phyloP scores from a whole-genome alignment of 352 stramenopile genomes.

The Phytophthora gonapodyides region DNA sequence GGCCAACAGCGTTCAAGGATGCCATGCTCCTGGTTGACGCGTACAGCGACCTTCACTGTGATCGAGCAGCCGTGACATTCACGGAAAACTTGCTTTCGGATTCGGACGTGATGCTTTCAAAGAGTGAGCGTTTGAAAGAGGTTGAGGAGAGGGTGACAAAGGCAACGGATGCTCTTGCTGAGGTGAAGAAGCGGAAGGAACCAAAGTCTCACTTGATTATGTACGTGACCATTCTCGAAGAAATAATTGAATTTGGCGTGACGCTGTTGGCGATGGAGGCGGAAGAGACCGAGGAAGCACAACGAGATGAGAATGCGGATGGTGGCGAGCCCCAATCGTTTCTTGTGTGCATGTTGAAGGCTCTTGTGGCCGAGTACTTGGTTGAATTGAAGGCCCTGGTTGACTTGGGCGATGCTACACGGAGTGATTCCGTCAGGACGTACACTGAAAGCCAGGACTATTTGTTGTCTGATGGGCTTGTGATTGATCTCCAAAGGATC shows the following conservation, averaged over 20 bases:
- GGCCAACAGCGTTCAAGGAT: constrained; percentile 53
- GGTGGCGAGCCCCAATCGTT: constrained; percentile 25
- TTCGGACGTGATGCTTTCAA: not conserved
- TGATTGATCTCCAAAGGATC: constrained; percentile 52
- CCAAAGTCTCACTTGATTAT: constrained; percentile 31
- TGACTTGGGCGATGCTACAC: constrained; percentile 22
- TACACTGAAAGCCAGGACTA: constrained; percentile 39
- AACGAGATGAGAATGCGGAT: not conserved
- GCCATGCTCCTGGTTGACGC: constrained; percentile 67
- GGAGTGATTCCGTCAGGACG: constrained; percentile 17
- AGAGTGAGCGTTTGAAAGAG: constrained; percentile 8
- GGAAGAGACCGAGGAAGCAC: constrained; percentile 5
- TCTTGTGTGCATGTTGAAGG: constrained; percentile 43
- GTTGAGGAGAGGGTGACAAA: constrained; percentile 17
- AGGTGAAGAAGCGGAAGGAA: constrained; percentile 48
- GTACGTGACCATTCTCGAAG: constrained; percentile 53
- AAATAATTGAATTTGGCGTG: constrained; percentile 54
- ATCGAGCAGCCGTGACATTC: constrained; percentile 58
- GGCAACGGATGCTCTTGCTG: constrained; percentile 39
- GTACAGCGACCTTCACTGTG: constrained; percentile 54
- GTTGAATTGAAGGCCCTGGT: constrained; percentile 33
- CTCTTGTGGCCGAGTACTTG: constrained; percentile 38
- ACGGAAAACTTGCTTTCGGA: constrained; percentile 66
- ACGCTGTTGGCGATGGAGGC: constrained; percentile 52
- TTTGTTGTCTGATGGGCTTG: constrained; percentile 34